These are phyloP conservation scores for Rhodofomes roseus DNA, from an alignment of 1,284 basidiomycete species.

Conservation along the genomic window DNA sequence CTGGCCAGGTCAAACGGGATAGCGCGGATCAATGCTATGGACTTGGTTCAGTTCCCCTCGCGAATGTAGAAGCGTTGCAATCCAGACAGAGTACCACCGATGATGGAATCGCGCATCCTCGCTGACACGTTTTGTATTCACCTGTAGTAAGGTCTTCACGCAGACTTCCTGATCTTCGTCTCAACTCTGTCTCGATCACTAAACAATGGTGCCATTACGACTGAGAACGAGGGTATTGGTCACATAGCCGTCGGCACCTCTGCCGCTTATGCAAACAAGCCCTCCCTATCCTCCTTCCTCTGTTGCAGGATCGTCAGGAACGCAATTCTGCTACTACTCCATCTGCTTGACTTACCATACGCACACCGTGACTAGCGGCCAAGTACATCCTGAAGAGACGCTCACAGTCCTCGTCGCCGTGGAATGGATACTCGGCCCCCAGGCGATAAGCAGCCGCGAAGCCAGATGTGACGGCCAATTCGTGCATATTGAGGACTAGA, in stretches of 20 bases:
- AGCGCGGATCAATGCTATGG: not conserved
- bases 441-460: conserved; percentile 57
- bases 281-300: conserved; percentile 20
- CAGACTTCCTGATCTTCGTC: too few species aligned
- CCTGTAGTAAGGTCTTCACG: not conserved
- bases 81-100: too few species aligned
- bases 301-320: not conserved
- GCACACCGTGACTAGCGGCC: conserved; percentile 33
- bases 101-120: too few species aligned
- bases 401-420: conserved; percentile 38
- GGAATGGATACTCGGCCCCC: conserved; percentile 48
- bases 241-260: too few species aligned
- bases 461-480: conserved; percentile 56
- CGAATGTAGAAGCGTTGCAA: too few species aligned
- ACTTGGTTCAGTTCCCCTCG: not conserved
- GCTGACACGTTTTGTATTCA: not conserved
- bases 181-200: too few species aligned
- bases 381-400: conserved; percentile 47
- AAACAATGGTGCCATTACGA: too few species aligned
- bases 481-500: conserved; percentile 48
- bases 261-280: conserved; percentile 9
- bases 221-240: too few species aligned
- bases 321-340: not conserved
- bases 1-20: not conserved
- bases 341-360: conserved; percentile 26